Conservation (phyloP, 345 rosid species). For the Lepidium sativum region DNA sequence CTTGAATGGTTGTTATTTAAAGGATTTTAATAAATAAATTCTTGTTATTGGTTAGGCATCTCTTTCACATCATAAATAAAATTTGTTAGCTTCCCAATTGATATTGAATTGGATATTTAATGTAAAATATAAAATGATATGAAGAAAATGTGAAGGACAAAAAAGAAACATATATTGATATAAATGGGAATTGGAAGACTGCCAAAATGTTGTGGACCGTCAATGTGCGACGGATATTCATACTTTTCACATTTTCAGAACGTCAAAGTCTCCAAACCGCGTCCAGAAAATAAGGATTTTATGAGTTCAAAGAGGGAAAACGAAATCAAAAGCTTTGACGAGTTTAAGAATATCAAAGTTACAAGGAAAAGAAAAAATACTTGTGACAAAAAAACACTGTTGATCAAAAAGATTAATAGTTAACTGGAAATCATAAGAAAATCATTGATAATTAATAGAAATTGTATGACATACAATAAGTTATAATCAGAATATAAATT, state of each 20-base stretch:
- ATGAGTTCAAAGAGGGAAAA: background rate
- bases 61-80: background rate
- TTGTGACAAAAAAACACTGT: no score
- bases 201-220: conserved; percentile 15
- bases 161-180: background rate
- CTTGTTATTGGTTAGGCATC: background rate
- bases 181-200: conserved; percentile 12
- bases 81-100: background rate
- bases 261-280: conserved; percentile 13
- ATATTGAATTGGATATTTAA: background rate
- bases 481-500: no score
- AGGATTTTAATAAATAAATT: background rate
- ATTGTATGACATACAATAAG: background rate
- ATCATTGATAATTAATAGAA: background rate
- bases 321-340: background rate
- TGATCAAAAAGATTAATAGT: background rate
- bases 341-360: no score
- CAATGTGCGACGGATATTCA: background rate
- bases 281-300: background rate
- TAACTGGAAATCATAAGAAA: background rate
- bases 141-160: background rate
- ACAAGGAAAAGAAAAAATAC: no score
- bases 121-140: background rate
- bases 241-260: conserved; percentile 1
- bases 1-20: background rate